Evolutionary conservation across 1,139 yeast genomes (phyloP).

Genomic region (Yamadazyma atlantica): DNA sequence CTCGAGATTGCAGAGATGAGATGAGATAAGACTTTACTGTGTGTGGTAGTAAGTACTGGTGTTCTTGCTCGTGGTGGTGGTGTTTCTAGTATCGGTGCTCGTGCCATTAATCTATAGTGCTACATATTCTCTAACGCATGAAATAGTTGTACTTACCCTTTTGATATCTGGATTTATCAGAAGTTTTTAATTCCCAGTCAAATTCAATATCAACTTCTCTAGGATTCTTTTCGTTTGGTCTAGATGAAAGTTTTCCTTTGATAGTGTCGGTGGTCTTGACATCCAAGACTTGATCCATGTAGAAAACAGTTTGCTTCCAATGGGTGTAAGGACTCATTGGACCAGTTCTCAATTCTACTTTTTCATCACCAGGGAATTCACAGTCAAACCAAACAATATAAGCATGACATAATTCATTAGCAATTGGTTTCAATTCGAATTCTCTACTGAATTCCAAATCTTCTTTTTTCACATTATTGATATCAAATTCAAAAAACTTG

Average conservation of each 20-base stretch:
- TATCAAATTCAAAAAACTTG: conserved; percentile 77
- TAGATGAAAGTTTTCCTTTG: conserved; percentile 67
- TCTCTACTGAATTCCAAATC: conserved; percentile 72
- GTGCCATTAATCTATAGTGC: neutral
- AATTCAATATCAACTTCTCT: conserved; percentile 79
- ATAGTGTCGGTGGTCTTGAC: conserved; percentile 75
- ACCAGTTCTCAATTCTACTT: conserved; percentile 72
- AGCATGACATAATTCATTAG: conserved; percentile 85
- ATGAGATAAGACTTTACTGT: no score
- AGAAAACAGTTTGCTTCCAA: conserved; percentile 98
- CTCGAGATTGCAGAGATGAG: neutral
- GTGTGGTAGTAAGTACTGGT: no score
- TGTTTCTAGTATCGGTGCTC: neutral
- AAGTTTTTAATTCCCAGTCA: conserved; percentile 58
- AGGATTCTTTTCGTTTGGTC: conserved; percentile 77
- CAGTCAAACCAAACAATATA: conserved; percentile 94
- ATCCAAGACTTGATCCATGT: conserved; percentile 78
- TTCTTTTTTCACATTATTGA: conserved; percentile 82
- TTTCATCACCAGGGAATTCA: conserved; percentile 68
- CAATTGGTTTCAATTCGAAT: conserved; percentile 69
- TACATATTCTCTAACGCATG: conserved; percentile 47
- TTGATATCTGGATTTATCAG: conserved; percentile 52
- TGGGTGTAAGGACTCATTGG: conserved; percentile 82
- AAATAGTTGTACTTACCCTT: conserved; percentile 62
- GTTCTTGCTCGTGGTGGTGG: no score